A percentile compares a stretch with the other conserved stretches of the same genome.
phyloP scores from a whole-genome alignment of 2,329 filamentous ascomycete genomes.

The Paecilomyces niveus region DNA sequence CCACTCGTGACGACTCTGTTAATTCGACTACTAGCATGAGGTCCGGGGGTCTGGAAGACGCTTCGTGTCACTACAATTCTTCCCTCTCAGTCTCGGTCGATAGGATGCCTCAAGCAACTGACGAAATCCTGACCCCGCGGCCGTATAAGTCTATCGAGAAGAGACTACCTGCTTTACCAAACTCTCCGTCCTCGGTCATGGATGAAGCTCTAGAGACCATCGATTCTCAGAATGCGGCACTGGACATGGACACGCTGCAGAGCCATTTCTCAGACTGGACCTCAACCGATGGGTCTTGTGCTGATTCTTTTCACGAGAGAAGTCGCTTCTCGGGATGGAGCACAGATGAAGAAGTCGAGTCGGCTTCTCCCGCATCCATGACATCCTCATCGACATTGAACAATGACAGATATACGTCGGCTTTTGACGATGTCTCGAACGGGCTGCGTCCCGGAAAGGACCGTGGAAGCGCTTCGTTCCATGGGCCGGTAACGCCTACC shows the following conservation, averaged over 20 bases:
- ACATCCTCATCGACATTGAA: conserved; percentile 27
- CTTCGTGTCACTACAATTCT: conserved; percentile 13
- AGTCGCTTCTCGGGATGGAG: conserved; percentile 37
- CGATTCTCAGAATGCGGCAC: conserved; percentile 22
- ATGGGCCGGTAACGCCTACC: conserved; percentile 32
- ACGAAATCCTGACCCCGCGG: conserved; percentile 17
- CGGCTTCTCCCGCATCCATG: conserved; percentile 29
- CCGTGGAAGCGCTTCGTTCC: conserved; percentile 12
- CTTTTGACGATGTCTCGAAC: conserved; percentile 6
- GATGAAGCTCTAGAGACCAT: conserved; percentile 32
- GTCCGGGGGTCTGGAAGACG: conserved; percentile 15
- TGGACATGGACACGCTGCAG: conserved; percentile 25
- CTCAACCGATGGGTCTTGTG: conserved; percentile 23
- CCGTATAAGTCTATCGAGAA: conserved; percentile 27
- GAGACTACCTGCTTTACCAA: conserved; percentile 38
- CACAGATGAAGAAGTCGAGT: conserved; percentile 24
- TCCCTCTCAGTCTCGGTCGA: conserved; percentile 14
- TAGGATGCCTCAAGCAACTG: conserved; percentile 4
- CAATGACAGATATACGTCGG: conserved; percentile 11
- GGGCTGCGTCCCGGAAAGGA: neutral
- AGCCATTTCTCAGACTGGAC: conserved; percentile 39
- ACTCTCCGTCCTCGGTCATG: conserved; percentile 40
- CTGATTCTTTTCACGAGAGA: conserved; percentile 21
- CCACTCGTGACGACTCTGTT: neutral
- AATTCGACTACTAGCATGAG: conserved; percentile 2